phyloP scores from a whole-genome alignment of 2,329 filamentous ascomycete genomes.

The Stylonectria norvegica region DNA sequence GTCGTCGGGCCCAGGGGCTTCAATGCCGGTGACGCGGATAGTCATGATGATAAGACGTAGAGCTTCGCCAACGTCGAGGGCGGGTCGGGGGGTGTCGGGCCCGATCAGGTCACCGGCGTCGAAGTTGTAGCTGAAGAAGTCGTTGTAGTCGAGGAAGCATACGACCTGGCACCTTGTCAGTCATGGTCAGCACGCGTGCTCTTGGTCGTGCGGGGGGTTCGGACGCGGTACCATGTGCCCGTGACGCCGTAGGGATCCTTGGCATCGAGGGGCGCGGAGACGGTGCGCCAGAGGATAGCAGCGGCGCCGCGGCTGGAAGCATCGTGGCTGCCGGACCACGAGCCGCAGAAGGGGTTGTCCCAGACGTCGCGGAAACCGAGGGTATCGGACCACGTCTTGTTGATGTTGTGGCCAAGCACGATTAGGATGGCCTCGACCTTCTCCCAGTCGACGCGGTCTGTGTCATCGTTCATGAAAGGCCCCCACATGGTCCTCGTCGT shows the following conservation, averaged over 20 bases:
- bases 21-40: constrained; percentile 58
- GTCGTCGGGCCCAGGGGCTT: constrained; percentile 56
- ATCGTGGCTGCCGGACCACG: constrained; percentile 49
- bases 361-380: constrained; percentile 51
- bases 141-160: constrained; percentile 62
- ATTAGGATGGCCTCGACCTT: constrained; percentile 73
- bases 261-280: constrained; percentile 42
- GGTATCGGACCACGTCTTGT: constrained; percentile 43
- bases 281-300: constrained; percentile 29
- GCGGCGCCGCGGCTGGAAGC: constrained; percentile 43
- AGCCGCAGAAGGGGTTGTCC: constrained; percentile 54
- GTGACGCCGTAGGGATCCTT: constrained; percentile 68
- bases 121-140: constrained; percentile 73
- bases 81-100: constrained; percentile 43
- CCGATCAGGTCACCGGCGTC: constrained; percentile 39
- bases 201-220: constrained; percentile 17
- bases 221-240: constrained; percentile 67
- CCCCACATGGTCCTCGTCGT: constrained; percentile 63
- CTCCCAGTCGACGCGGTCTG: constrained; percentile 69
- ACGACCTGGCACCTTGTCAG: constrained; percentile 34
- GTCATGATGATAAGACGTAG: constrained; percentile 69
- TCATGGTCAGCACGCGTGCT: constrained; percentile 6
- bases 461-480: constrained; percentile 64
- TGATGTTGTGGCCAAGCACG: constrained; percentile 62
- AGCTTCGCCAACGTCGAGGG: constrained; percentile 62